Evolutionary conservation across 768 basidiomycete genomes (phyloP), one percentile per base, ranked within the genome.

Genomic region (Boletus coccyginus): DNA sequence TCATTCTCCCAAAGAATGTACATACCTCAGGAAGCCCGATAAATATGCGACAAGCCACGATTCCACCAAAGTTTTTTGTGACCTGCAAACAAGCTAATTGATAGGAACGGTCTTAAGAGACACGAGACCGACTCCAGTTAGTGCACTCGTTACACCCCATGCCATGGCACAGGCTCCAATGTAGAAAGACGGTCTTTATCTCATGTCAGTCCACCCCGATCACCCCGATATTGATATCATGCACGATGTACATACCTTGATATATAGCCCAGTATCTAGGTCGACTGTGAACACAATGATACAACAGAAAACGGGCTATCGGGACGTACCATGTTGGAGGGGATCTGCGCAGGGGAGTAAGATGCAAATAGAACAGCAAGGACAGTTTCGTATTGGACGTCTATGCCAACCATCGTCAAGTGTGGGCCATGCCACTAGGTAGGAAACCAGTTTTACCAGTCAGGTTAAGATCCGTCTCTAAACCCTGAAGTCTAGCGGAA

Each of bases 281-380:
- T n/a, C 16, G 12, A 29, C 29, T 36, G 44, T 53, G 8, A 33
- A 47, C 38, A 32, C 3, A 19, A 29, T 10, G 12, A 33, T 33
- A n/a, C 12, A 5, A 16, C 17, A 33, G 27, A 9, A 1, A 24
- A 36, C 5, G 8, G 17, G 7, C 29, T 14, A 24, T 46, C 2
- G 17, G 49, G 10, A 41, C 73, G 17, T 57, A 81, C 84, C 81
- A 87, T 85, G 62, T 85, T 88, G 1, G 81, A 85, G 1, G 86
- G 86, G 51, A 87, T 78, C 60, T 87, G 85, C 14, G 82, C 79
- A 3, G 85, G 85, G 38, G 80, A 80, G 56, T 87, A 85, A 1
- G 83, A 82, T 3, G 74, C 86, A 57, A 78, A 84, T 27, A 84
- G 73, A 44, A 81, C 71, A 0, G 82, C 82, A 14, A 85, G 68